phyloP scores from a whole-genome alignment of 208 protist species.

The Vickermania ingenoplastis region DNA sequence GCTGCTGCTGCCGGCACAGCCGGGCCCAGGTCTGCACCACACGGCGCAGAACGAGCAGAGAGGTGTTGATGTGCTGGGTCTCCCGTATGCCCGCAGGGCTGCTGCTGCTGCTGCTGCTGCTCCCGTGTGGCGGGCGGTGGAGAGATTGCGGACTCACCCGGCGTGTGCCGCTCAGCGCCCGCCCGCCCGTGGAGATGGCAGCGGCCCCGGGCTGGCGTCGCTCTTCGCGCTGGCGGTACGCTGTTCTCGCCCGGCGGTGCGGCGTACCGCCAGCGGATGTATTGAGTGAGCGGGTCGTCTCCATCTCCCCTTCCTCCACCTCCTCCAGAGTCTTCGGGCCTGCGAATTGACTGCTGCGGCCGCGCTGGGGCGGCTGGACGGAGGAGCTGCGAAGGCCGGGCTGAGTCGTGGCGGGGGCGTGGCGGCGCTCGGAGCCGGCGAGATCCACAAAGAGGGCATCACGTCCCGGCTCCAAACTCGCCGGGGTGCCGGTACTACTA shows the following conservation, averaged over 20 bases:
- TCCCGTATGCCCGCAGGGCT: conserved; percentile 25
- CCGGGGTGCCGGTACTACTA: not conserved
- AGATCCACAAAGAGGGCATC: conserved; percentile 61
- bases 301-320: not conserved
- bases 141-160: not conserved
- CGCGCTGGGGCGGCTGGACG: not conserved
- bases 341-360: not conserved
- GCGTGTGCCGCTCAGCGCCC: not conserved
- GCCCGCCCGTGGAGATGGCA: not conserved
- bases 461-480: not conserved
- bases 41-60: conserved; percentile 69
- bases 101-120: conserved; percentile 8
- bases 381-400: not conserved
- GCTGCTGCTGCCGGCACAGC: conserved; percentile 2
- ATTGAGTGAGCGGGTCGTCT: no score
- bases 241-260: not conserved
- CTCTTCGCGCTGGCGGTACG: not conserved
- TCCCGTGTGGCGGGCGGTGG: conserved; percentile 6
- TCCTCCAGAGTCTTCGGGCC: not conserved
- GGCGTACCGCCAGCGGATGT: no score
- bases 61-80: conserved; percentile 68
- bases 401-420: conserved; percentile 7
- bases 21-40: conserved; percentile 49
- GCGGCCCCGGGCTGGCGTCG: not conserved
- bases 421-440: conserved; percentile 51